A percentile compares a stretch with the other conserved stretches of the same genome.
Evolutionary conservation across 2,329 filamentous ascomycete species (phyloP).

Genomic region (Arthrobotrys pseudoclavata): DNA sequence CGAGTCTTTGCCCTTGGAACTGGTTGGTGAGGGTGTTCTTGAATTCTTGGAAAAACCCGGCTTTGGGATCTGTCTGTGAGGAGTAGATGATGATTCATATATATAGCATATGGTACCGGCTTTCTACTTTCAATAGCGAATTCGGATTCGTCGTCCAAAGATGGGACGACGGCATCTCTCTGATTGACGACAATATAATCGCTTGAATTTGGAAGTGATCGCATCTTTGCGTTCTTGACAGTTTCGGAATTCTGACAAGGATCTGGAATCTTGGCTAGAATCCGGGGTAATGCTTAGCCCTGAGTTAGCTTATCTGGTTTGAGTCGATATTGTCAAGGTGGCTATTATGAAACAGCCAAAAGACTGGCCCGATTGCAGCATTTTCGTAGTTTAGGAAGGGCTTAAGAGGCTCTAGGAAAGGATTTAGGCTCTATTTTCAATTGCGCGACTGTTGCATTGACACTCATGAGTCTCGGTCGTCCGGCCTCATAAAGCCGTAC

Average conservation of each 20-base stretch:
- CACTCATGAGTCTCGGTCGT: not conserved
- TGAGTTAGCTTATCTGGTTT: not conserved
- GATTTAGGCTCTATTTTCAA: too few relatives aligned
- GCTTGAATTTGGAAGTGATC: not conserved
- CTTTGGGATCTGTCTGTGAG: not conserved
- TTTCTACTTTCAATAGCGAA: not conserved
- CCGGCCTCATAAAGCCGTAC: conserved; percentile 2
- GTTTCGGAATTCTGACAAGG: not conserved
- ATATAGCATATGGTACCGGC: not conserved
- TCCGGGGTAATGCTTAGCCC: not conserved
- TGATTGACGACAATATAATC: not conserved
- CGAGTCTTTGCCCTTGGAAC: not conserved
- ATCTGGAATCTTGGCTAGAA: not conserved
- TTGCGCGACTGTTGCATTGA: not conserved
- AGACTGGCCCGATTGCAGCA: not conserved
- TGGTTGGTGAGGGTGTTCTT: not conserved
- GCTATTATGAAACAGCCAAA: not conserved
- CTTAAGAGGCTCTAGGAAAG: too few relatives aligned
- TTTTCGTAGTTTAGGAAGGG: not conserved
- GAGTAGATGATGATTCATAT: not conserved
- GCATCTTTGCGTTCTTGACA: not conserved
- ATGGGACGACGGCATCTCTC: not conserved
- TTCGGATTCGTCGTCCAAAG: not conserved
- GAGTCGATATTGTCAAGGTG: not conserved
- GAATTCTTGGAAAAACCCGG: not conserved